phyloP scores from a whole-genome alignment of 75 land plant genomes.

The Isoetes taiwanensis region DNA sequence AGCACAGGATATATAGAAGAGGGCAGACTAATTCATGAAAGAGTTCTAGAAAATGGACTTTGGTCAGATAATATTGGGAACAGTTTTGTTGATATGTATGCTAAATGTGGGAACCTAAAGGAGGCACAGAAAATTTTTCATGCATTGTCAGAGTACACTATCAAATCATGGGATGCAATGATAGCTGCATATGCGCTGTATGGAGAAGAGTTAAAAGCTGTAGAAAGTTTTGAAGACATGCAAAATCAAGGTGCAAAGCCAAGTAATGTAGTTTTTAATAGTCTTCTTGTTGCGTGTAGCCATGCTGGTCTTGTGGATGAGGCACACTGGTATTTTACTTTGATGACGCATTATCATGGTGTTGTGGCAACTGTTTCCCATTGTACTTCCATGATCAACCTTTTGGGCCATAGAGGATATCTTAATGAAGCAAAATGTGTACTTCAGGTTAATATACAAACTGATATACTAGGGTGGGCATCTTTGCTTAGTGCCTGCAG shows the following conservation, averaged over 20 bases:
- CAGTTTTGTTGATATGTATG: conserved; percentile 30
- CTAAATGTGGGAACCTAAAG: conserved; percentile 17
- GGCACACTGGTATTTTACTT: conserved; percentile 14
- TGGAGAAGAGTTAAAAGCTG: background rate
- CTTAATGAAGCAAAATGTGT: conserved; percentile 18
- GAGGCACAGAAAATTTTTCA: conserved; percentile 23
- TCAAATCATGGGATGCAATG: conserved; percentile 31
- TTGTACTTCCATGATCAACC: conserved; percentile 25
- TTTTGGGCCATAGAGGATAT: conserved; percentile 28
- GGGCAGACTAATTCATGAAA: conserved; percentile 34
- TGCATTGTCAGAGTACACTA: conserved; percentile 10
- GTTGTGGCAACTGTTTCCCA: conserved; percentile 21
- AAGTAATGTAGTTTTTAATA: background rate
- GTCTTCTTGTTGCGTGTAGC: background rate
- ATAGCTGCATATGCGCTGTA: conserved; percentile 25
- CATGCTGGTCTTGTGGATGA: background rate
- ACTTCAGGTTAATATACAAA: conserved; percentile 22
- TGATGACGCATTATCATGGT: conserved; percentile 16
- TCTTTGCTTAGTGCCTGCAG: conserved; percentile 26
- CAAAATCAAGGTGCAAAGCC: background rate
- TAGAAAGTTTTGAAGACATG: too few relatives aligned
- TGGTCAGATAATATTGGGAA: conserved; percentile 18
- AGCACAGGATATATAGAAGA: conserved; percentile 11
- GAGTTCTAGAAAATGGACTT: conserved; percentile 17
- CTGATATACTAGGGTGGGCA: conserved; percentile 28